phyloP scores from a whole-genome alignment of 176 grass and related monocot species.

The Carex cristatella region DNA sequence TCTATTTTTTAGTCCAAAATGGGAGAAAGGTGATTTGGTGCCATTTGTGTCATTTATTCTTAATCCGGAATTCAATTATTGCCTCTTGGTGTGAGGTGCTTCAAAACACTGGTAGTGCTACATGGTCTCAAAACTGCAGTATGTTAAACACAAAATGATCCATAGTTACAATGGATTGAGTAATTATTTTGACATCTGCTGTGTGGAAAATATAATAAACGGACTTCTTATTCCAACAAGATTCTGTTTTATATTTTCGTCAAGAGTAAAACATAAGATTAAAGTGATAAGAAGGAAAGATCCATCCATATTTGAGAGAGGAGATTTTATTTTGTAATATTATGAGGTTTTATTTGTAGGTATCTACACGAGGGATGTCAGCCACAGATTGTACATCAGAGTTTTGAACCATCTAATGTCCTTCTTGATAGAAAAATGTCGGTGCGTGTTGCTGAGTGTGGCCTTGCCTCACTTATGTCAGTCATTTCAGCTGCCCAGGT shows the following conservation, averaged over 20 bases:
- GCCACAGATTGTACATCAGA: constrained; percentile 69
- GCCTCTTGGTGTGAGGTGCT: neutral
- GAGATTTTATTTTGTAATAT: neutral
- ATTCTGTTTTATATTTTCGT: neutral
- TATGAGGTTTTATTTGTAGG: constrained; percentile 33
- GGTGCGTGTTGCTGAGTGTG: constrained; percentile 73
- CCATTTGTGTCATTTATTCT: neutral
- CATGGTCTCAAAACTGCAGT: neutral
- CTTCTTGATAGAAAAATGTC: constrained; percentile 65
- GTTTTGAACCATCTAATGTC: constrained; percentile 77
- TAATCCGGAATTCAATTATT: neutral
- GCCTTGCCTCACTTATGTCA: constrained; percentile 46
- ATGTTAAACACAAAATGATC: neutral
- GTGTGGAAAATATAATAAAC: neutral
- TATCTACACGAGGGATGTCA: constrained; percentile 75
- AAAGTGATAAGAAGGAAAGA: neutral
- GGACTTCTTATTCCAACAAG: neutral
- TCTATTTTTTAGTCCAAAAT: neutral
- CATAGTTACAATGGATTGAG: neutral
- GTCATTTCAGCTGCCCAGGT: constrained; percentile 73
- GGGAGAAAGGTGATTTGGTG: neutral
- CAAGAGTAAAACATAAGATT: neutral
- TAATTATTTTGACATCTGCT: neutral
- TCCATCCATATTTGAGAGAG: neutral
- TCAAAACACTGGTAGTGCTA: neutral